Conservation (phyloP, 805 yeast genomes). For the Ogataea wickerhamii region DNA sequence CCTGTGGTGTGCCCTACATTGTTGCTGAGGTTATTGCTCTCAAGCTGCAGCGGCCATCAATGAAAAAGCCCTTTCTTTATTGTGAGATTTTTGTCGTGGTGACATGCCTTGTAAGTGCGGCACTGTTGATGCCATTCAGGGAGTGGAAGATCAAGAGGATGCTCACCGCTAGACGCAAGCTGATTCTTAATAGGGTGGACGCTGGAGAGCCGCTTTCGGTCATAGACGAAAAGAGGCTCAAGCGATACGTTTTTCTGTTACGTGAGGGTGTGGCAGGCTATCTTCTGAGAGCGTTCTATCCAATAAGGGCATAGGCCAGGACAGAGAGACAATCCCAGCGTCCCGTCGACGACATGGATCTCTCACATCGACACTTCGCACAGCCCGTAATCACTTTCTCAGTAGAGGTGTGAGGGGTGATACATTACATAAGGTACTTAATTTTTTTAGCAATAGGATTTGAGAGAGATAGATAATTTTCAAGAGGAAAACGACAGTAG, state of each 20-base stretch:
- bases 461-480: too few relatives aligned
- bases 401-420: too few relatives aligned
- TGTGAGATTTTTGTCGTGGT: constrained; percentile 60
- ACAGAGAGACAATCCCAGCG: too few relatives aligned
- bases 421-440: too few relatives aligned
- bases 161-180: constrained; percentile 27
- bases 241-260: constrained; percentile 16
- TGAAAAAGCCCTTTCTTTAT: constrained; percentile 46
- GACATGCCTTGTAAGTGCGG: constrained; percentile 40
- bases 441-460: too few relatives aligned
- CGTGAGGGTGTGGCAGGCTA: constrained; percentile 8
- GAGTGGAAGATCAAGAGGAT: constrained; percentile 50
- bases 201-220: constrained; percentile 2
- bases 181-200: constrained; percentile 4
- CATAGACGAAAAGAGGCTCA: constrained; percentile 9
- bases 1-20: constrained; percentile 30
- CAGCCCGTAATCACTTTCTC: background rate
- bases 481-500: too few relatives aligned
- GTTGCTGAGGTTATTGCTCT: constrained; percentile 34
- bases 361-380: background rate
- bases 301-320: constrained; percentile 29
- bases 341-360: too few relatives aligned
- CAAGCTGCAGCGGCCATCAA: constrained; percentile 24
- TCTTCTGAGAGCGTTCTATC: constrained; percentile 25
- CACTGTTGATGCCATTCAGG: constrained; percentile 46